Evolutionary conservation across 2,329 filamentous ascomycete species (phyloP), one percentile per base, ranked within the genome.

Genomic region (Aspergillus hiratsukae): DNA sequence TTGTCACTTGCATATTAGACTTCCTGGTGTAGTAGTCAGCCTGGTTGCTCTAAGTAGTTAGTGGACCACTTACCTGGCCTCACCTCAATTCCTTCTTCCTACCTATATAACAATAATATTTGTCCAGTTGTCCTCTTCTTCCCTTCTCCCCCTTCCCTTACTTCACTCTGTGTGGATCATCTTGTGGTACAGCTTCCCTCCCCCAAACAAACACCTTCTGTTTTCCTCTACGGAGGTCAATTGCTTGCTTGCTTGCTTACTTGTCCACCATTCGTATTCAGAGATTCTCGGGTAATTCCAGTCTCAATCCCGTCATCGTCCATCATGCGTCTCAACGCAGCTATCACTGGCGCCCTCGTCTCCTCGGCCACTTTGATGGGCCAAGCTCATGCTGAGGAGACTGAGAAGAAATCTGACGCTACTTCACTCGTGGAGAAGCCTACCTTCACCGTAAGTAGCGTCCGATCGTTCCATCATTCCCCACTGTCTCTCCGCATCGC

Each of bases 261-360:
- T 61, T 60, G 51, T 61, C 62, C 59, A 43, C 54, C 57, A 45
- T 61, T 49, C 49, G 29, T 29, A 41, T 51, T 48, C 25, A 43
- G 43, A 35, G 35, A 29, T 57, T 31, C 19, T 43, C 31, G 21
- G 40, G 40, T 54, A 52, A 37, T n/a, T 19, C 25, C 21, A 27
- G 9, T 50, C 29, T 49, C 43, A 23, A 49, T 21, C 40, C 31
- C 43, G 11, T 40, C 35, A 48, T 56, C 50, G 52, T 61, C 70
- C 82, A 86, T 71, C 72, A 95, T 96, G 91, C 90, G 88, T 85
- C 86, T 96, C 78, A 88, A 89, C 79, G 81, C 88, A 75, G 85
- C 88, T 71, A 84, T 91, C 69, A 88, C 87, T 65, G 85, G 88
- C 65, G 83, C 82, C 64, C 75, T 85, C 69, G 81, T 88, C 71